Conservation (phyloP, 2,329 filamentous ascomycete species). For the Trichoderma guizhouense region DNA sequence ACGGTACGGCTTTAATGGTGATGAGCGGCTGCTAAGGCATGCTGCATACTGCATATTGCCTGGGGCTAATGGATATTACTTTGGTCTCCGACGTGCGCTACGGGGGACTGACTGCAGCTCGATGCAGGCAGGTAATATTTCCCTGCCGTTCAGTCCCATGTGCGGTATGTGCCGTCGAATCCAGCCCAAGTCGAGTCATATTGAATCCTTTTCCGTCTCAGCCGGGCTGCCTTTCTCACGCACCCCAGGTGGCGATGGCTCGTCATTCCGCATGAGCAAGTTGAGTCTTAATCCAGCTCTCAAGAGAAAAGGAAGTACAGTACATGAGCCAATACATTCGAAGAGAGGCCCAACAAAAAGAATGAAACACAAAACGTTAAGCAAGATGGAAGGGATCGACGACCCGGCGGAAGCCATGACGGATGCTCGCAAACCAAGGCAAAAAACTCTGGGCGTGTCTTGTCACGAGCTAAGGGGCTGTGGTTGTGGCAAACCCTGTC, state of each 20-base stretch:
- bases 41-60: not conserved
- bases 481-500: not conserved
- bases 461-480: not conserved
- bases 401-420: not conserved
- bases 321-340: not conserved
- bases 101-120: not conserved
- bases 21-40: not conserved
- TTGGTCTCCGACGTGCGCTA: not conserved
- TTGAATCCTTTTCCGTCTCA: not conserved
- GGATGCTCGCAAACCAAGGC: not conserved
- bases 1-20: not conserved
- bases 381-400: not conserved
- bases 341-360: not conserved
- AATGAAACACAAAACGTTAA: not conserved
- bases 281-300: not conserved
- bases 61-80: not conserved
- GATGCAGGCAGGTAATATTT: not conserved
- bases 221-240: not conserved
- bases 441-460: not conserved
- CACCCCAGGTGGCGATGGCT: not conserved
- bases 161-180: not conserved
- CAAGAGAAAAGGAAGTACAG: not conserved
- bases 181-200: not conserved
- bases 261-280: not conserved
- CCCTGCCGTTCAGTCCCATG: not conserved